These are phyloP conservation scores for Hippophae rhamnoides DNA, from an alignment of 306 rosid genomes.

Conservation along the genomic window DNA sequence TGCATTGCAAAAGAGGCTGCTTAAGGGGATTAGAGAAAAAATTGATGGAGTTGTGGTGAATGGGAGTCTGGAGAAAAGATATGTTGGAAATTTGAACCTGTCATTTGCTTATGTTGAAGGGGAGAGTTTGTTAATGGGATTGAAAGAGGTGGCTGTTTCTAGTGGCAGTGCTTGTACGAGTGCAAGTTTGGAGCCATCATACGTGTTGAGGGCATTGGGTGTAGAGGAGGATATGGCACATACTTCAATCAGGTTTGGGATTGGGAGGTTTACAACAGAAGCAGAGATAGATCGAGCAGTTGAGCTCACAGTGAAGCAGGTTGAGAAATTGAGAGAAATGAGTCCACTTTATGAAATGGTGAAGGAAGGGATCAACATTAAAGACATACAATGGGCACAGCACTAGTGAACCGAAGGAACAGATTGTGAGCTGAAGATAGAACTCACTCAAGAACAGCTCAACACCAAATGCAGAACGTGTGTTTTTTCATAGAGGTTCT, in stretches of 20 bases:
- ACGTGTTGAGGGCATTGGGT: slow-evolving; percentile 89
- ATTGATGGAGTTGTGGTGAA: slow-evolving; percentile 88
- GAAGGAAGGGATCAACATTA: slow-evolving; percentile 74
- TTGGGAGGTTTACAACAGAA: slow-evolving; percentile 89
- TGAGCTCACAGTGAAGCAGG: slow-evolving; percentile 64
- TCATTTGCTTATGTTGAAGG: slow-evolving; percentile 87
- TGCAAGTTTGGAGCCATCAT: slow-evolving; percentile 94
- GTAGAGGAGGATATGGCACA: slow-evolving; percentile 99
- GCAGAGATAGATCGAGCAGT: slow-evolving; percentile 79
- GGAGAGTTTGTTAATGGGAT: slow-evolving; percentile 91
- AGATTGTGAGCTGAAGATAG: too few relatives aligned
- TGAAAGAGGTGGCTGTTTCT: slow-evolving; percentile 96
- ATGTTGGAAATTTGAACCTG: slow-evolving; percentile 67
- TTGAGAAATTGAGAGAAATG: slow-evolving; percentile 88
- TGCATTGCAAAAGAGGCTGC: slow-evolving; percentile 46
- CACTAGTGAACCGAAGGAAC: slow-evolving; percentile 32
- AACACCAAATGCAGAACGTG: too few relatives aligned
- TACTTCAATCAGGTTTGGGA: slow-evolving; percentile 89
- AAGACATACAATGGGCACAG: slow-evolving; percentile 83
- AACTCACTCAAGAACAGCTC: too few relatives aligned
- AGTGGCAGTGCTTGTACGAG: slow-evolving; percentile 98
- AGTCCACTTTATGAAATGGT: slow-evolving; percentile 98
- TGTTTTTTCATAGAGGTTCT: too few relatives aligned
- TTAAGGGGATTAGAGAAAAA: slow-evolving; percentile 46
- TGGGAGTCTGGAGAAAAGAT: slow-evolving; percentile 78